These are phyloP conservation scores for Monsonia emarginata DNA, from an alignment of 441 rosid species.

Conservation along the genomic window DNA sequence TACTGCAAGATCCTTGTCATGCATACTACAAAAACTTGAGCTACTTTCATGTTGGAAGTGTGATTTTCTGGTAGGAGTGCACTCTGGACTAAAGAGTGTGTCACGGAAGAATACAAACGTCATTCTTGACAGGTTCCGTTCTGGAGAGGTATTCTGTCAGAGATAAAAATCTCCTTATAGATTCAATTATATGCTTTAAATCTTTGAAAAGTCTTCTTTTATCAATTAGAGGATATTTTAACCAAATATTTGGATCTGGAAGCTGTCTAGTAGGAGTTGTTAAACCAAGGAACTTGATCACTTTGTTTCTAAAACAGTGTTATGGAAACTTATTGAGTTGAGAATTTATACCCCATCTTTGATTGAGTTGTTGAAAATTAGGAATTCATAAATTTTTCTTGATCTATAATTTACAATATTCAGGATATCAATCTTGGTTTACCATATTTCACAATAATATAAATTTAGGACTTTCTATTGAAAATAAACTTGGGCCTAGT, in stretches of 20 bases:
- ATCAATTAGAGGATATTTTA: not conserved
- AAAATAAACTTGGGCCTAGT: no score
- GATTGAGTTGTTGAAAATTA: not conserved
- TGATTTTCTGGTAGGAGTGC: constrained; percentile 83
- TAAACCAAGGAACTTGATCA: not conserved
- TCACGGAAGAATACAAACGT: constrained; percentile 56
- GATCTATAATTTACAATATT: not conserved
- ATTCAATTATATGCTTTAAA: not conserved
- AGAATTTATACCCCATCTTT: not conserved
- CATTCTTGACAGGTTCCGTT: constrained; percentile 67
- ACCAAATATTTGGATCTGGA: constrained; percentile 1
- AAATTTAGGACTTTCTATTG: no score
- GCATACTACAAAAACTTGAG: constrained; percentile 52
- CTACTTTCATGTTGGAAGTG: constrained; percentile 71
- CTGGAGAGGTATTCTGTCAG: constrained; percentile 55
- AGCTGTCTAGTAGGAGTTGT: not conserved
- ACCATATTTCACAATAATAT: not conserved
- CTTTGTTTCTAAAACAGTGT: not conserved
- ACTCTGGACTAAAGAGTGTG: constrained; percentile 71
- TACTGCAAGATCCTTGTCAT: constrained; percentile 70
- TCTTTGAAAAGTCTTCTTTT: not conserved
- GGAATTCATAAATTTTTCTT: not conserved
- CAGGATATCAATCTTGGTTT: not conserved
- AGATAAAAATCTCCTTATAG: not conserved
- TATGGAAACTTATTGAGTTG: no score